Evolutionary conservation across 495 filamentous ascomycete species (phyloP).

Genomic region (Podospora tetraspora): DNA sequence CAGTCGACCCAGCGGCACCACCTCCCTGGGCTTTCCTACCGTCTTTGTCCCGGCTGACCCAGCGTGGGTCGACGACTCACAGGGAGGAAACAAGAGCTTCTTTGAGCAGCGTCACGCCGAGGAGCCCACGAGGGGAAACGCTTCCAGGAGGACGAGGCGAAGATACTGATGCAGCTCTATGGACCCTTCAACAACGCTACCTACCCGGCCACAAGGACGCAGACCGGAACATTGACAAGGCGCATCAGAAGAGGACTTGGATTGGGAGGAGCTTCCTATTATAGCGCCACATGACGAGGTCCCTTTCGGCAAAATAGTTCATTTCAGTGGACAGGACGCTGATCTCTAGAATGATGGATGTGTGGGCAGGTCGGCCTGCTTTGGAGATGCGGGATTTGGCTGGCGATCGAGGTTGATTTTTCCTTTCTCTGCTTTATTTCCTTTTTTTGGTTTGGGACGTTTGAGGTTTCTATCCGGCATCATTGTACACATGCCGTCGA

Average conservation of each 20-base stretch:
- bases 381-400: constrained; percentile 17
- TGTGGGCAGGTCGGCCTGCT: constrained; percentile 8
- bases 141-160: neutral
- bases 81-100: constrained; percentile 31
- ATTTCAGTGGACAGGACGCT: neutral
- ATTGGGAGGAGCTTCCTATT: constrained; percentile 1
- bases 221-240: constrained; percentile 16
- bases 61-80: constrained; percentile 26
- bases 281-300: neutral
- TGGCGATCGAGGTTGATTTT: neutral
- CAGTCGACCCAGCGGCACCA: neutral
- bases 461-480: constrained; percentile 3
- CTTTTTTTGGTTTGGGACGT: neutral
- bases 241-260: constrained; percentile 21
- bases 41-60: constrained; percentile 21
- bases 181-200: too few species aligned
- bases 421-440: neutral
- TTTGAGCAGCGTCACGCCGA: constrained; percentile 23
- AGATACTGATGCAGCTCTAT: neutral
- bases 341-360: constrained; percentile 3
- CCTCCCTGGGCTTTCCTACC: constrained; percentile 10
- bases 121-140: neutral
- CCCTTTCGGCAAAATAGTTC: neutral
- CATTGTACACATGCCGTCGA: constrained; percentile 7
- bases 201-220: neutral